Evolutionary conservation across 1,139 yeast species (phyloP).

Genomic region (Yamadazyma triangularis): DNA sequence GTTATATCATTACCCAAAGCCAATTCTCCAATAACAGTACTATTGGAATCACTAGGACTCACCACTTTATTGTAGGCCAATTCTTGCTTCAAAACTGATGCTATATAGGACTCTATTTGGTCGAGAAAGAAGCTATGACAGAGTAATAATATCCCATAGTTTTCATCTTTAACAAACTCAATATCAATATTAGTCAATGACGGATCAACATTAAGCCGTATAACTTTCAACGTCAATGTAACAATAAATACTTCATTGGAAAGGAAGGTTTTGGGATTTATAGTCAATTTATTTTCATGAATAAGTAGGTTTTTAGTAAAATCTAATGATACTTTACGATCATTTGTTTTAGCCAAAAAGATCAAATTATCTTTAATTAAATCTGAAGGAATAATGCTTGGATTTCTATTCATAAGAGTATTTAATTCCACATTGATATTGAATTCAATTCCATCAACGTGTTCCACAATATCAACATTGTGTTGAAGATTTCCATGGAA

Average conservation of each 20-base stretch:
- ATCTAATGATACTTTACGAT: constrained; percentile 3
- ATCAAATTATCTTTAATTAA: constrained; percentile 32
- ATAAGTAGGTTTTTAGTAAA: constrained; percentile 6
- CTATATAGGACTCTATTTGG: constrained; percentile 27
- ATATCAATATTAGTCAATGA: constrained; percentile 12
- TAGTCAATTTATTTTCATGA: constrained; percentile 5
- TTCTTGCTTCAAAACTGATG: constrained; percentile 5
- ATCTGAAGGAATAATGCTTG: constrained; percentile 26
- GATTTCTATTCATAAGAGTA: constrained; percentile 27
- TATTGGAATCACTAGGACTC: constrained; percentile 3
- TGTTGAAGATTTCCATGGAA: neutral
- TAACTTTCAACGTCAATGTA: constrained; percentile 20
- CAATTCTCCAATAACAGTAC: constrained; percentile 3
- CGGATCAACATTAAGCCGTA: constrained; percentile 16
- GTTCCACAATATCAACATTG: constrained; percentile 2
- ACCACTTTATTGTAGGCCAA: neutral
- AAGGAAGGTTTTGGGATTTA: constrained; percentile 8
- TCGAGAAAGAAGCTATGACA: constrained; percentile 26
- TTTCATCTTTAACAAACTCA: constrained; percentile 29
- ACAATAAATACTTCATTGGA: constrained; percentile 33
- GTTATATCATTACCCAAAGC: constrained; percentile 9
- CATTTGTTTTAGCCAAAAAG: constrained; percentile 25
- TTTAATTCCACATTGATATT: constrained; percentile 35
- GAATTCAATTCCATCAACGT: constrained; percentile 12
- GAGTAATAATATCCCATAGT: constrained; percentile 23